Base-by-base conservation (phyloP, 352 stramenopile genomes). In the Phytophthora vignae region DNA sequence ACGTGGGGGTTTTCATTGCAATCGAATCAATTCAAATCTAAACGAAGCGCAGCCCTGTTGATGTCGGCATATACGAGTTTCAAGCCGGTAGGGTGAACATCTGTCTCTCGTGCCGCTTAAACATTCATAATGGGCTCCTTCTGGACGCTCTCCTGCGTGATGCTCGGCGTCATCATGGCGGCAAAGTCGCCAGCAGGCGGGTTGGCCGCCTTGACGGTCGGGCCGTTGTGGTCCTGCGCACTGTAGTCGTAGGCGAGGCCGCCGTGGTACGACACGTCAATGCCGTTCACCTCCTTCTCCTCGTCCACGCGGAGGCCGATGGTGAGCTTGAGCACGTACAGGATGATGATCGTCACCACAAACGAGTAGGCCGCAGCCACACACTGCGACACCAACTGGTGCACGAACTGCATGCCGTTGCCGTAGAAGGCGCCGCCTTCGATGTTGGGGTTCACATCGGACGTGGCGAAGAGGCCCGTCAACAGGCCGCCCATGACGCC, bases 181-280 rank as follows among this genome's bases (percentile, higher is more conserved):
- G 61, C 61, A n/a, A 73, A 73, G 46, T 73, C 67, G n/a, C 54
- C 14, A 22, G 25, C 19, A 3, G 67, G 67, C 11, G 67, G 67
- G 50, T 73, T 67, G 25, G 67, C 67, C 19, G 55, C 59, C 54
- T 73, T 73, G 1, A 69, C 38, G 5, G 29, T 48, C 7, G 67
- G 67, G 15, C 60, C 60, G 17, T n/a, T 50, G 60, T 69, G 59
- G 21, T 65, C 29, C 9, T 73, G 67, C 56, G 60, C 76, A 52
- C 69, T 86, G 69, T 83, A 79, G 60, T 85, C 79, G 74, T 94
- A 94, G 15, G 84, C 87, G n/a, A 75, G 71, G 17, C 85, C 87
- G 17, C 85, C 87, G 67, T 92, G 87, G 71, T 93, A 91, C 50
- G 84, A 90, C n/a, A 92, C 67, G 69, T 94, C 87, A 36, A 94